Base-by-base conservation (phyloP, 1,284 basidiomycete species). In the Hemileia vastatrix region DNA sequence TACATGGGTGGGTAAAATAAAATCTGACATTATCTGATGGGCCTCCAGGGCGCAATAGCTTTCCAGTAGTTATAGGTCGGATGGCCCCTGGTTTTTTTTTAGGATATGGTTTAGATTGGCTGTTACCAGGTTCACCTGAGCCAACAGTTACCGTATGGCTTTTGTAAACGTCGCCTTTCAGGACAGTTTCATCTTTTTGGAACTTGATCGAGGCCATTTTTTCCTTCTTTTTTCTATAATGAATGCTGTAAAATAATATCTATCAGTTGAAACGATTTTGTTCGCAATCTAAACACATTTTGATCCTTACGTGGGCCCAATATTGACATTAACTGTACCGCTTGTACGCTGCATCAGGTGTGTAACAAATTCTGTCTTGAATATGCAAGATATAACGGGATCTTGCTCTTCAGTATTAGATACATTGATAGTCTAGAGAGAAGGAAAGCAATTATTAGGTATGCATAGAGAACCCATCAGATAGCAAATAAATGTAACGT, bases 141-240 rank as follows among this genome's bases (percentile, higher is more conserved):
- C 86, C 81, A 1, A 97, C 91, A 66, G 86, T 85, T 18, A 99
- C 87, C 2, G 84, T 83, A 71, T 91, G 89, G 70, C 89, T 93
- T 82, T 98, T 99, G 81, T 99, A 99, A 1, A 84, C 74, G 70
- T 93, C 94, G 66, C 88, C 86, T 62, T 83, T 83, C n/a, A 76
- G 78, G 18, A 94, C 78, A 9, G 84, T 85, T 76, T 95, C 91
- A 74, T 96, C 92, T 79, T 90, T 96, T 71, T 86, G 77, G 67
- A 91, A 87, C 73, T 88, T 88, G 77, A 99, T 91, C 61, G 83
- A 80, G 1, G 87, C 85, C 74, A 86, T 86, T 80, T 98, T 99
- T 70, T 94, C 93, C 78, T 92, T 97, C 83, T 97, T 98, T 82
- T 98, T 98, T 45, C 82, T 81, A 75, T 95, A 98, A 54, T 88